Percentiles rank a stretch among this genome's conserved stretches.
These are phyloP conservation scores for Cyclotella atomus DNA, from an alignment of 108 stramenopile species.

Conservation along the genomic window DNA sequence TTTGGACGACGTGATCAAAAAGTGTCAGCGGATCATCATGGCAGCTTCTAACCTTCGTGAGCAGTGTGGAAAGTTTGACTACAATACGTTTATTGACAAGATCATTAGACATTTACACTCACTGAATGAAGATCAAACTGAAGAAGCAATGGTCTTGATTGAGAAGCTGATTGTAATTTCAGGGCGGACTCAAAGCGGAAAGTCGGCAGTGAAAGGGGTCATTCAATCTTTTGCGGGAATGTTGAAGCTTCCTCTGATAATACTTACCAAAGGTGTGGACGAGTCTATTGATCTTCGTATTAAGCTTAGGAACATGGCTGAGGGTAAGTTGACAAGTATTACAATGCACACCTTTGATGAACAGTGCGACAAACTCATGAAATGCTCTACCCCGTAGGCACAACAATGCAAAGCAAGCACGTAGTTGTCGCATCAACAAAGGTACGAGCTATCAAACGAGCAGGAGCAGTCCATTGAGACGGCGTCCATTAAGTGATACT, in stretches of 20 bases:
- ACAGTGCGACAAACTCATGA: background rate
- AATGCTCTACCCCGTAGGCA: background rate
- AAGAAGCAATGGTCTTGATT: background rate
- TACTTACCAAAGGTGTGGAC: constrained; percentile 32
- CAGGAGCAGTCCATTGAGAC: no score
- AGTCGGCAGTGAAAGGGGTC: constrained; percentile 43
- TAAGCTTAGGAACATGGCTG: constrained; percentile 13
- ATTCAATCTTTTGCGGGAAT: constrained; percentile 19
- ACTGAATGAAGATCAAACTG: background rate
- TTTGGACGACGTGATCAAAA: background rate
- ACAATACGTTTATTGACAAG: constrained; percentile 14
- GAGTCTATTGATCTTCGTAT: constrained; percentile 26
- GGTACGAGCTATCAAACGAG: background rate
- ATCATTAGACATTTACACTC: constrained; percentile 19
- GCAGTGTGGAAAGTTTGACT: constrained; percentile 21
- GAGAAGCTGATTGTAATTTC: constrained; percentile 21
- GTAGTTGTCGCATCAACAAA: constrained; percentile 18
- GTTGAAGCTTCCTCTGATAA: constrained; percentile 30
- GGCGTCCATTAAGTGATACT: no score
- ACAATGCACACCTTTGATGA: background rate
- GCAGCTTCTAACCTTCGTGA: background rate
- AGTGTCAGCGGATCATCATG: constrained; percentile 13
- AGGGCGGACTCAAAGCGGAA: constrained; percentile 35
- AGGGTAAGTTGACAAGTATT: background rate
- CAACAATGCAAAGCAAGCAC: constrained; percentile 7